A percentile compares a stretch with the other conserved stretches of the same genome.
These are phyloP conservation scores for Russula sp. DNA, from an alignment of 768 basidiomycete genomes.

Conservation along the genomic window DNA sequence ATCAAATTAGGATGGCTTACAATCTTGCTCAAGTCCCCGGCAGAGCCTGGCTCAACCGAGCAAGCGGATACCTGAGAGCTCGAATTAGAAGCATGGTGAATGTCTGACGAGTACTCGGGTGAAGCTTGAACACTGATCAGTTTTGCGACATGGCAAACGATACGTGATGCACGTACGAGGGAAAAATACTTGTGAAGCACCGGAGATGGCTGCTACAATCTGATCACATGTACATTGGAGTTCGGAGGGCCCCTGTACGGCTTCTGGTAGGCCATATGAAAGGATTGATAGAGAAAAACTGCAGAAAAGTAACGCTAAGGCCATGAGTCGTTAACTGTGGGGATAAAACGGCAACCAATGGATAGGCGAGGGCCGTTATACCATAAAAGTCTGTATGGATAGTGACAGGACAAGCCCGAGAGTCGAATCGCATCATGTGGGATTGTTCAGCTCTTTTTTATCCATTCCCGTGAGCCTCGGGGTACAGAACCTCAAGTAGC, in stretches of 20 bases:
- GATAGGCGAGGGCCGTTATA: too few species aligned
- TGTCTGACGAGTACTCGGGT: slow-evolving; percentile 15
- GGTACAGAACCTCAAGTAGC: too few species aligned
- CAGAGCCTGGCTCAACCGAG: slow-evolving; percentile 28
- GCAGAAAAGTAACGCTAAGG: not conserved
- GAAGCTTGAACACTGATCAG: slow-evolving; percentile 2
- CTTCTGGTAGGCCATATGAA: not conserved
- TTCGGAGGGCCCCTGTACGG: not conserved
- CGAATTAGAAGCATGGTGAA: slow-evolving; percentile 6
- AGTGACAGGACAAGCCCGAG: too few species aligned
- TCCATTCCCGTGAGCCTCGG: too few species aligned
- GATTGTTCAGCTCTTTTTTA: too few species aligned
- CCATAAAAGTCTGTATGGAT: too few species aligned
- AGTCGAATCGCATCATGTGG: too few species aligned
- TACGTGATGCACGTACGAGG: too few species aligned
- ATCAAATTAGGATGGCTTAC: not conserved
- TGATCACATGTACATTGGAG: not conserved
- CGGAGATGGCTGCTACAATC: slow-evolving; percentile 5
- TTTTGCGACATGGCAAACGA: not conserved
- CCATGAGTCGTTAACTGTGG: too few species aligned
- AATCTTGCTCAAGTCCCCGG: not conserved
- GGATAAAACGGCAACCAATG: too few species aligned
- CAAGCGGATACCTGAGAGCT: slow-evolving; percentile 10
- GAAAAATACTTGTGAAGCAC: slow-evolving; percentile 7
- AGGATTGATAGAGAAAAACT: not conserved